Percentiles rank a stretch among this genome's conserved stretches.
phyloP scores from a whole-genome alignment of 2,329 filamentous ascomycete species.

The Chaetomium olivaceum region DNA sequence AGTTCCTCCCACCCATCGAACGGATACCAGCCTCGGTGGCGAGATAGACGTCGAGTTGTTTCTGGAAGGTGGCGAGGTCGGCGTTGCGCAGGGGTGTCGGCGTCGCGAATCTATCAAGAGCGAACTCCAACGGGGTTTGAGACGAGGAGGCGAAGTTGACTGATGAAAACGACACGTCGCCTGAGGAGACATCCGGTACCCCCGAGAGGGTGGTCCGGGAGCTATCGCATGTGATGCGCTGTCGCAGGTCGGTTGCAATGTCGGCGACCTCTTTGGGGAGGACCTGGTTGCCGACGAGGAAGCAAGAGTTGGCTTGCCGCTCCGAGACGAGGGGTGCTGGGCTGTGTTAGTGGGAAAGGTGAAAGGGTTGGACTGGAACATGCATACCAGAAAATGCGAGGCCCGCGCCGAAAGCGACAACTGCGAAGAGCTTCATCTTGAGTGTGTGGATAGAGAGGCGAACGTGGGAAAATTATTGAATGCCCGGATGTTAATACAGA shows the following conservation, averaged over 20 bases:
- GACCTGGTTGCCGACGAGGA: conserved; percentile 51
- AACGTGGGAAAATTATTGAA: background rate
- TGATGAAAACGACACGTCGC: conserved; percentile 50
- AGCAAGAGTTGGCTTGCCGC: conserved; percentile 47
- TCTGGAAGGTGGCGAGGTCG: conserved; percentile 54
- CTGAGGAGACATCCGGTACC: conserved; percentile 59
- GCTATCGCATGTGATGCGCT: conserved; percentile 51
- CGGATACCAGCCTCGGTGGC: conserved; percentile 62
- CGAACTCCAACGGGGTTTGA: conserved; percentile 54
- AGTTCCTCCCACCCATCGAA: conserved; percentile 51
- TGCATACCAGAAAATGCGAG: conserved; percentile 22
- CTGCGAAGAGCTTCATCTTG: conserved; percentile 25
- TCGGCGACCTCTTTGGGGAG: conserved; percentile 54
- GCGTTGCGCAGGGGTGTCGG: conserved; percentile 49
- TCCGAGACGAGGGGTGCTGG: conserved; percentile 24
- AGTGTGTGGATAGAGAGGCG: background rate
- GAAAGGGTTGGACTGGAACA: background rate
- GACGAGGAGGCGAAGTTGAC: conserved; percentile 57
- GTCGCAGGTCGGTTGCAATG: conserved; percentile 45
- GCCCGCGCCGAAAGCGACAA: conserved; percentile 21
- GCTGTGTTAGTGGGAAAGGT: background rate
- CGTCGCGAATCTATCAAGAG: conserved; percentile 55
- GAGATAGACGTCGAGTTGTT: conserved; percentile 56
- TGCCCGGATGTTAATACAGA: background rate
- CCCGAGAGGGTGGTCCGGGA: conserved; percentile 50